Conservation (phyloP, 257 asterid genomes). For the Gardenia jasminoides region DNA sequence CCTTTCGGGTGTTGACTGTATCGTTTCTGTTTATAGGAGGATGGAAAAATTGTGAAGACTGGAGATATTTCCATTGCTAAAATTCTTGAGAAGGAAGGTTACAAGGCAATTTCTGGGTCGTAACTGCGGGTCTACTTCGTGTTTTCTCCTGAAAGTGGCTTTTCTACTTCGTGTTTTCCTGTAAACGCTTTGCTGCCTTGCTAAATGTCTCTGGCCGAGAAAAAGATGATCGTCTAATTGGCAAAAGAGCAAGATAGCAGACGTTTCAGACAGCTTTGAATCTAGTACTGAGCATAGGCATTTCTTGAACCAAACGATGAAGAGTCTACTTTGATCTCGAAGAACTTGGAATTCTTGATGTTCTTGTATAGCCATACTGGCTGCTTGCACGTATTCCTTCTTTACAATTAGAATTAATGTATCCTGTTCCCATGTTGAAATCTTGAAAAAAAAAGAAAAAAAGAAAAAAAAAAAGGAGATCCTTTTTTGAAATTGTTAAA, state of each 20-base stretch:
- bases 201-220: background rate
- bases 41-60: conserved; percentile 81
- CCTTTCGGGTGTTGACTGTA: background rate
- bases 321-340: background rate
- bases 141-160: background rate
- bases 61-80: conserved; percentile 82
- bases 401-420: background rate
- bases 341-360: background rate
- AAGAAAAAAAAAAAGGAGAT: too few species aligned
- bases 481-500: too few species aligned
- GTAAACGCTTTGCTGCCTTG: background rate
- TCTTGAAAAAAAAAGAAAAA: too few species aligned
- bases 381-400: background rate
- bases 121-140: background rate
- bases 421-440: background rate
- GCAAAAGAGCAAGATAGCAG: background rate
- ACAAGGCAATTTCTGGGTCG: conserved; percentile 59
- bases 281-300: background rate
- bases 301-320: background rate
- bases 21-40: conserved; percentile 49
- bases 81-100: conserved; percentile 73
- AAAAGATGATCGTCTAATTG: background rate
- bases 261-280: background rate
- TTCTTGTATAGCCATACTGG: conserved; percentile 1
- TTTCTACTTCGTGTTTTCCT: background rate